Percentiles rank a stretch among this genome's conserved stretches.
Evolutionary conservation across 805 yeast genomes (phyloP).

Genomic region (Lachancea sp.): DNA sequence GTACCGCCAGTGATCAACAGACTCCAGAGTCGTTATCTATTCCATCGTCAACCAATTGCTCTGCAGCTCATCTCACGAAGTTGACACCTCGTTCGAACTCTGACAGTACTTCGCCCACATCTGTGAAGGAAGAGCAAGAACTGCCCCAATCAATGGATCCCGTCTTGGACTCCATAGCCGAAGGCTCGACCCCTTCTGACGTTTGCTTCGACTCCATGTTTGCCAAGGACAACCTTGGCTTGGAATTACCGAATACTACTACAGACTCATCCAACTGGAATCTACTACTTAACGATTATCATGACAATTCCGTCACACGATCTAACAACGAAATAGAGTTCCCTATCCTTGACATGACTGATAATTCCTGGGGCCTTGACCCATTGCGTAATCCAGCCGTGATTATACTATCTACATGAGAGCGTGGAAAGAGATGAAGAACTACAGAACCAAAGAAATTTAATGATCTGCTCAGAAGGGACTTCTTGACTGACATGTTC

Average conservation of each 20-base stretch:
- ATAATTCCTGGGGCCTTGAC: constrained; percentile 34
- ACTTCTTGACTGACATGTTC: constrained; percentile 1
- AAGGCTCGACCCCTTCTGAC: not conserved
- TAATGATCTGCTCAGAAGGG: not conserved
- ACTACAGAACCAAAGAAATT: not conserved
- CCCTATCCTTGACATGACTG: constrained; percentile 16
- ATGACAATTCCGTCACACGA: not conserved
- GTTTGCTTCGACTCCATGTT: constrained; percentile 1
- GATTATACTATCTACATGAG: constrained; percentile 27
- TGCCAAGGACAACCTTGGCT: not conserved
- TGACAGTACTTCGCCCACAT: not conserved
- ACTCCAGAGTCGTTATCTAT: constrained; percentile 1
- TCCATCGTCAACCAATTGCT: constrained; percentile 1
- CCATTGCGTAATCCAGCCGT: constrained; percentile 44
- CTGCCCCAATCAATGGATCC: not conserved
- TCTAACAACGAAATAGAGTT: constrained; percentile 9
- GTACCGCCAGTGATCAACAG: not conserved
- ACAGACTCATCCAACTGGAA: constrained; percentile 9
- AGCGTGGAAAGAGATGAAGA: not conserved
- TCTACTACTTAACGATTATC: constrained; percentile 8
- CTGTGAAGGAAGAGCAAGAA: not conserved
- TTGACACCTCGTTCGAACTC: constrained; percentile 1
- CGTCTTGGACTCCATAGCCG: not conserved
- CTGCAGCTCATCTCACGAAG: not conserved
- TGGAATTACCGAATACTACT: not conserved